Percentiles rank a stretch among this genome's conserved stretches.
These are phyloP conservation scores for Termitomyces heimii DNA, from an alignment of 768 basidiomycete species.

Conservation along the genomic window DNA sequence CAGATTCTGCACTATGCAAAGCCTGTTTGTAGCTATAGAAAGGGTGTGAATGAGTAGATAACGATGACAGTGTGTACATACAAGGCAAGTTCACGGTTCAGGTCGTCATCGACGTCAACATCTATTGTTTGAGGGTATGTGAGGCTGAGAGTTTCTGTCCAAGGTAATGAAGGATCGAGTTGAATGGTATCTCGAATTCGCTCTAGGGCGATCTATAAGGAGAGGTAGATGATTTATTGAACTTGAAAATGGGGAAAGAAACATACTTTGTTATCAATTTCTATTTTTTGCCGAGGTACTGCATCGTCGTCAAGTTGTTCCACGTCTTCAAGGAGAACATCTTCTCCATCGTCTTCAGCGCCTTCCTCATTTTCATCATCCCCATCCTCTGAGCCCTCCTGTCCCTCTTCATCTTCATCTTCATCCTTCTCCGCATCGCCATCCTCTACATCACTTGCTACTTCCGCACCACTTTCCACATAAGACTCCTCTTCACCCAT, in stretches of 20 bases:
- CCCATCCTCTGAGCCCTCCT: slow-evolving; percentile 57
- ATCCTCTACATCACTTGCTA: slow-evolving; percentile 27
- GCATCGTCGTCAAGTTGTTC: slow-evolving; percentile 76
- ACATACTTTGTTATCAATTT: slow-evolving; percentile 75
- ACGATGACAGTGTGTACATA: slow-evolving; percentile 34
- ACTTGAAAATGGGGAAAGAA: background rate
- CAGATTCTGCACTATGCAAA: slow-evolving; percentile 72
- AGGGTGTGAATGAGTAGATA: background rate
- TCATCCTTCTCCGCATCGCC: slow-evolving; percentile 35
- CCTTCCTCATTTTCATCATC: slow-evolving; percentile 25
- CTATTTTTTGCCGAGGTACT: slow-evolving; percentile 76
- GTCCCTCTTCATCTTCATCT: slow-evolving; percentile 42
- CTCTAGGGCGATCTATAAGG: slow-evolving; percentile 60
- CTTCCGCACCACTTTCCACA: too few species aligned
- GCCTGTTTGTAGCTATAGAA: slow-evolving; percentile 88
- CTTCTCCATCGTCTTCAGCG: slow-evolving; percentile 34
- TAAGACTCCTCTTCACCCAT: slow-evolving; percentile 29
- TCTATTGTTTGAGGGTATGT: slow-evolving; percentile 69
- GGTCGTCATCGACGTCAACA: slow-evolving; percentile 79
- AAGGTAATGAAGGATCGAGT: slow-evolving; percentile 67
- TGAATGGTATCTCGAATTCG: slow-evolving; percentile 76
- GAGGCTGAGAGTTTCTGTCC: slow-evolving; percentile 79
- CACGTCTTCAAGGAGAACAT: slow-evolving; percentile 62
- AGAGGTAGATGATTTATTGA: background rate
- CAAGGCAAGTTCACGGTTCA: slow-evolving; percentile 96